Base-by-base conservation (phyloP, 345 rosid species). In the Theobroma cacao region DNA sequence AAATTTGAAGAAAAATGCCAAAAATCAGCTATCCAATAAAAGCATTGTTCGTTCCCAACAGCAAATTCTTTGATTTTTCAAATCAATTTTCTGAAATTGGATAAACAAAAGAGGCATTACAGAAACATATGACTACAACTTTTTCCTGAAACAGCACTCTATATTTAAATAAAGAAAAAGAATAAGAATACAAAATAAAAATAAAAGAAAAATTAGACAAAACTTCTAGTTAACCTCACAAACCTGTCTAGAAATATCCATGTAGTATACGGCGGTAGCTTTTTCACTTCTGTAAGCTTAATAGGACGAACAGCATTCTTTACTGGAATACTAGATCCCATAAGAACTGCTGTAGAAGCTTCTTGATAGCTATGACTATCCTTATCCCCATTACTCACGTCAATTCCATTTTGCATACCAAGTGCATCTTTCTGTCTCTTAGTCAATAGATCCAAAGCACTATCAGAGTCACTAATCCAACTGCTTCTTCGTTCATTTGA, bases 241-340 rank as follows among this genome's bases (percentile, higher is more conserved):
- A 75, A 93, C 99, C 98, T 96, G 82, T 96, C 98, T 81, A 96
- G 86, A 82, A 96, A 96, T 55, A 92, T 85, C 98, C 98, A 96
- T 11, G 98, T 92, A 36, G 99, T 96, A 87, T 96, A 96, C 65
- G 98, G 97, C 15, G 98, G 91, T 80, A 96, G 80, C 78, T 90
- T 91, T 87, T 89, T 96, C 65, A 88, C 80, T 69, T 91, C 99
- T 30, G 91, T 81, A 48, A 96, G 90, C 79, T 92, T 96, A 80
- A 91, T 82, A 5, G 97, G 93, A 40, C 93, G 90, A 78, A 92
- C 87, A 63, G 92, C 86, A 85, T 87, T 90, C 81, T 91, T 94
- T 48, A 90, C 89, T 5, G 95, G 89, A 80, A 90, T 88, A 86
- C 91, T 88, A 24, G 95, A 89, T 74, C 99, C 99, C 81, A 86